Evolutionary conservation across 192 early-diverging fungal genomes (phyloP).

Genomic region (Pecoramyces ruminantium): DNA sequence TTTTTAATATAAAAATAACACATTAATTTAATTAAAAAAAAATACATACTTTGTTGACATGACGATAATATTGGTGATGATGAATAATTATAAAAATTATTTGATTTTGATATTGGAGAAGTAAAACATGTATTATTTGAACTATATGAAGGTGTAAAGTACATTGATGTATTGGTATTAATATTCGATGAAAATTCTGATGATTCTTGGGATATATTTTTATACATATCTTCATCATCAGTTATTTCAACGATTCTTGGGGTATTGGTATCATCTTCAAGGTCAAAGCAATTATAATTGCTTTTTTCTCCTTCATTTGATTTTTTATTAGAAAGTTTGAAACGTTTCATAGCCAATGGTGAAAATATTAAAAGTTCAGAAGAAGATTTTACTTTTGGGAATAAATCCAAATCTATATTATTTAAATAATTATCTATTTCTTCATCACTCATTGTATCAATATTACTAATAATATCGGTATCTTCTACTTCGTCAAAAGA

Average conservation of each 20-base stretch:
- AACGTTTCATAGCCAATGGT: background rate
- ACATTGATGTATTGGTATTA: no score
- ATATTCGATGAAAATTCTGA: no score
- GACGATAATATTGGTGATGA: no score
- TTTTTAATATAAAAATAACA: no score
- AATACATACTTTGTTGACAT: no score
- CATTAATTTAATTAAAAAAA: no score
- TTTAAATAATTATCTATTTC: background rate
- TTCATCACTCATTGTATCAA: background rate
- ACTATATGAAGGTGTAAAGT: no score
- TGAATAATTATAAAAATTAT: no score
- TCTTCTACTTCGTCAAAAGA: background rate
- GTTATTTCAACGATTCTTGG: background rate
- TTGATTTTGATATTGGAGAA: no score
- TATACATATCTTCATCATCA: background rate
- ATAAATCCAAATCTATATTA: background rate
- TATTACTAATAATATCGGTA: background rate
- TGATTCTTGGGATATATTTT: no score
- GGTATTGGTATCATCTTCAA: background rate
- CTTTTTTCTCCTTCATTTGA: background rate
- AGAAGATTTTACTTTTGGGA: background rate
- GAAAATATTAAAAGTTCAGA: background rate
- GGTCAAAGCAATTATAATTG: background rate
- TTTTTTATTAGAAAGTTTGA: background rate
- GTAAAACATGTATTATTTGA: no score